A percentile compares a stretch with the other conserved stretches of the same genome.
Evolutionary conservation across 1,284 basidiomycete genomes (phyloP).

Genomic region (Cutaneotrichosporon dermatis): DNA sequence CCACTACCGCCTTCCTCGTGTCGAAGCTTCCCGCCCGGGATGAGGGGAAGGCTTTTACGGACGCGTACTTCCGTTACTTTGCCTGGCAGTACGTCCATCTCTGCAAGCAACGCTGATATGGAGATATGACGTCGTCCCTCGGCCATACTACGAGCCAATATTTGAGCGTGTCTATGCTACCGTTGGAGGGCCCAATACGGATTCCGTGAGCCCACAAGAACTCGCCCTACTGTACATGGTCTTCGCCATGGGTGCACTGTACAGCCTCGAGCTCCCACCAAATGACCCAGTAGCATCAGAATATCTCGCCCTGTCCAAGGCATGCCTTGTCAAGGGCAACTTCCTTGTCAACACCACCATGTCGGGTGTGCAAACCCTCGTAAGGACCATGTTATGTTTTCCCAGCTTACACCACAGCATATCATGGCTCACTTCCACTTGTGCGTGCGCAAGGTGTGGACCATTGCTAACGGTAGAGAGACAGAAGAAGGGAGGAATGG

Average conservation of each 20-base stretch:
- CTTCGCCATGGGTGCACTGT: conserved; percentile 33
- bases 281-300: conserved; percentile 31
- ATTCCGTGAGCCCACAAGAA: conserved; percentile 19
- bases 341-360: conserved; percentile 33
- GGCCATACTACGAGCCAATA: conserved; percentile 20
- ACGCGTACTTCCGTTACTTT: conserved; percentile 19
- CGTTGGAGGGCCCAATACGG: not conserved
- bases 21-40: conserved; percentile 9
- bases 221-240: conserved; percentile 31
- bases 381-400: conserved; percentile 2
- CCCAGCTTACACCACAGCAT: conserved; percentile 5
- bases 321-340: conserved; percentile 31
- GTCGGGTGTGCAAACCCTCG: conserved; percentile 31
- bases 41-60: conserved; percentile 15
- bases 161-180: conserved; percentile 20
- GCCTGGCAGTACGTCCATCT: conserved; percentile 10
- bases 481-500: conserved; percentile 26
- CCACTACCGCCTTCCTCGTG: not conserved
- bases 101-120: not conserved
- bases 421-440: conserved; percentile 27
- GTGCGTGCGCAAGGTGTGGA: not conserved
- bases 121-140: conserved; percentile 24
- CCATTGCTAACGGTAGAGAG: conserved; percentile 6
- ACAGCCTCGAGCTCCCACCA: conserved; percentile 38
- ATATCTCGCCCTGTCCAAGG: conserved; percentile 23